Conservation (phyloP, 2,329 filamentous ascomycete genomes). For the Phaeomoniella chlamydospora region DNA sequence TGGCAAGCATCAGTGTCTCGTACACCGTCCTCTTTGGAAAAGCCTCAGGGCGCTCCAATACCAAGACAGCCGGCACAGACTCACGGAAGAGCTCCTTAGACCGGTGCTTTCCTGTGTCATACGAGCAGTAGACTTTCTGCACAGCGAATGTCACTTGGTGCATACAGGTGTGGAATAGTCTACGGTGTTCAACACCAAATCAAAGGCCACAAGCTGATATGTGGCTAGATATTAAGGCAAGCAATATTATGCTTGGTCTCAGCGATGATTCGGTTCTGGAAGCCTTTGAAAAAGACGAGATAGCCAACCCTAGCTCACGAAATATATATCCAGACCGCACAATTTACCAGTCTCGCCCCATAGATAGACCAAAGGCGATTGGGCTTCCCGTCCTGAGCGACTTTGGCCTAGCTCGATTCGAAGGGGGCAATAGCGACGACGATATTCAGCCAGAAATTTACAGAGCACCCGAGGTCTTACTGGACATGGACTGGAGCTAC, state of each 20-base stretch:
- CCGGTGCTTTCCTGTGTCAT: constrained; percentile 6
- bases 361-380: constrained; percentile 7
- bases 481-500: constrained; percentile 15
- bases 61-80: no score
- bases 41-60: constrained; percentile 12
- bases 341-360: constrained; percentile 13
- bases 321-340: constrained; percentile 15
- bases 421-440: constrained; percentile 8
- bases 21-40: constrained; percentile 18
- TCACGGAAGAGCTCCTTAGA: no score
- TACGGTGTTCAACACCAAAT: no score
- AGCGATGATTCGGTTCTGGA: constrained; percentile 14
- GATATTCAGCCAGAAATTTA: constrained; percentile 15
- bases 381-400: constrained; percentile 14
- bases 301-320: constrained; percentile 12
- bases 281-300: constrained; percentile 14
- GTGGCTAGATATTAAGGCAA: constrained; percentile 15
- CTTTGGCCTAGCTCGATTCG: constrained; percentile 14
- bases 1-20: constrained; percentile 19
- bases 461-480: constrained; percentile 15
- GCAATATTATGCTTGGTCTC: constrained; percentile 17
- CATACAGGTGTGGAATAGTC: constrained; percentile 13
- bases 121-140: constrained; percentile 15
- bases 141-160: constrained; percentile 13
- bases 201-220: no score